Base-by-base conservation (phyloP, 768 basidiomycete species). In the Panaeolus cyanescens region DNA sequence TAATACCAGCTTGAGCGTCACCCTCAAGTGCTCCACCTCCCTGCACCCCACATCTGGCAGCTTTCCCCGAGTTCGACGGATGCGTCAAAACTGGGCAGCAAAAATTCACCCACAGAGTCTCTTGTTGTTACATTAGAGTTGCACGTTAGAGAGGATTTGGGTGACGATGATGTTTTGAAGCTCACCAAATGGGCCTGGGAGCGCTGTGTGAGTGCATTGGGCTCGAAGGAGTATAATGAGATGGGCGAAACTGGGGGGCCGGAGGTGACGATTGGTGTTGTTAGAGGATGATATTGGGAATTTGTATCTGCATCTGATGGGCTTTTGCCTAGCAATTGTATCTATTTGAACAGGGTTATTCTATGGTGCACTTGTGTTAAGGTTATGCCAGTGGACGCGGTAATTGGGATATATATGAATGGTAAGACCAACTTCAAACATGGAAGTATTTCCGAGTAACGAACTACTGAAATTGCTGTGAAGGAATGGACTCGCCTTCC, bases 21-120 rank as follows among this genome's bases (percentile, higher is more conserved):
- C 64, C 91, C 93, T 0, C 83, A 91, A 62, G 90, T 97, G 25
- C 70, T 91, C 0, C 91, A 93, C 69, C 83, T 96, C 10, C 89
- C 91, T 1, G 87, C 91, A 10, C 93, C 93, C 1, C 92, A 94
- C 64, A 87, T 96, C 58, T 96, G 93, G 93, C 93, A 95, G 68
- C 84, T 96, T 40, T 82, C 85, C 0, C 86, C 88, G 0, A 68
- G 75, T 19, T 67, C 74, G 5, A 67, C 72, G 6, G 63, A 73
- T 3, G 57, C 70, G 1, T 58, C 64, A 0, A 32, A 65, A 5
- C 22, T 54, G 25, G 32, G 58, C 7, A 25, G 33, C 30, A 40
- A 34, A 37, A 15, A 63, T 10, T 59, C 54, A 20, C 19, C 42
- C 39, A 32, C 58, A 5, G 61, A 78, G 55, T 68, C 76, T 34